Percentiles rank a stretch among this genome's conserved stretches.
These are phyloP conservation scores for Pisolithus orientalis DNA, from an alignment of 768 basidiomycete species.

Conservation along the genomic window DNA sequence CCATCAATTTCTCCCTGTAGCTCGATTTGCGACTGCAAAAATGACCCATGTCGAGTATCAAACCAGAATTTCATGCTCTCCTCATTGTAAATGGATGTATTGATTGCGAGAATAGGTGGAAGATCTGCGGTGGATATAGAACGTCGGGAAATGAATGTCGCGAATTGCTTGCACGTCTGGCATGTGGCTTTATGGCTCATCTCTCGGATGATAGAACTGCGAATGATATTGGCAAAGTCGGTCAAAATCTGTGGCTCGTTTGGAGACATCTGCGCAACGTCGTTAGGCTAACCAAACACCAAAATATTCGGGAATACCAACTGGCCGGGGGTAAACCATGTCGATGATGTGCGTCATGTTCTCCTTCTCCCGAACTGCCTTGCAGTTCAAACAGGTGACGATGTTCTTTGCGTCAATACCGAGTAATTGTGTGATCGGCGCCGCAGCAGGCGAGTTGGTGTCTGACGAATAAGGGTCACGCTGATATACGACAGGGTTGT, in stretches of 20 bases:
- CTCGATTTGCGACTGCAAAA: constrained; percentile 52
- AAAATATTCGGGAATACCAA: constrained; percentile 24
- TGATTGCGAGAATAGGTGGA: constrained; percentile 82
- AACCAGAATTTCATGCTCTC: constrained; percentile 74
- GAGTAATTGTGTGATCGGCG: constrained; percentile 81
- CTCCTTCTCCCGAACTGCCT: constrained; percentile 64
- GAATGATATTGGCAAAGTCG: constrained; percentile 65
- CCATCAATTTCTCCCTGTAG: constrained; percentile 57
- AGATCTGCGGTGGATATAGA: constrained; percentile 58
- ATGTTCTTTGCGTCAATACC: constrained; percentile 75
- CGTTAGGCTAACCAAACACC: constrained; percentile 1
- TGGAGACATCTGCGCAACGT: constrained; percentile 23
- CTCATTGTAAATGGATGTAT: constrained; percentile 73
- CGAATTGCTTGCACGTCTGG: constrained; percentile 70
- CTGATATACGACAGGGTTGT: constrained; percentile 52
- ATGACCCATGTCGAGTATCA: constrained; percentile 41
- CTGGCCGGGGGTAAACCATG: constrained; percentile 80
- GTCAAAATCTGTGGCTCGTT: constrained; percentile 33
- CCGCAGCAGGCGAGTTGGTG: constrained; percentile 36
- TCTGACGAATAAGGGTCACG: constrained; percentile 18
- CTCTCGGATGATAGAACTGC: constrained; percentile 71
- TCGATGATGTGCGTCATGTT: constrained; percentile 81
- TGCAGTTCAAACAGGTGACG: constrained; percentile 71
- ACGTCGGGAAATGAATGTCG: constrained; percentile 65
- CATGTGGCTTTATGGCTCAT: constrained; percentile 86